Conservation (phyloP, 148 eudicot genomes). For the Rhododendron vialii region DNA sequence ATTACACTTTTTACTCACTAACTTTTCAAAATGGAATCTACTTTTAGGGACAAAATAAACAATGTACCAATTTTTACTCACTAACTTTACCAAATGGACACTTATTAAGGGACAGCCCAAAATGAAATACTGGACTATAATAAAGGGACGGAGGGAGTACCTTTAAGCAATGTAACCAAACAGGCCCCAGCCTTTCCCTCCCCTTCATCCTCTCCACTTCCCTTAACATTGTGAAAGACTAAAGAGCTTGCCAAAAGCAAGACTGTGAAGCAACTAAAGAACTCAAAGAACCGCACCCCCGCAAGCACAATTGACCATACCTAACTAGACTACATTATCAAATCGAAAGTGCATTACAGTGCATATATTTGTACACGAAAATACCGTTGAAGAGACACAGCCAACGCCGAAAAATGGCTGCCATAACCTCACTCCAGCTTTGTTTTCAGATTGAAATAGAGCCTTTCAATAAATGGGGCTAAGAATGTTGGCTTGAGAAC, state of each 20-base stretch:
- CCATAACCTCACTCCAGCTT: neutral
- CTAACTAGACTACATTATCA: neutral
- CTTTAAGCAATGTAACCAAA: neutral
- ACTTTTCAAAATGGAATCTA: no score
- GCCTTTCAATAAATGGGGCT: neutral
- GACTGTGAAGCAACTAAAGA: neutral
- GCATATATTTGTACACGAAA: neutral
- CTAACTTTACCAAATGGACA: no score
- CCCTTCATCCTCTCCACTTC: no score
- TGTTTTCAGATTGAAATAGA: neutral
- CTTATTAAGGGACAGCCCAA: no score
- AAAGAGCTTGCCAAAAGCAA: neutral
- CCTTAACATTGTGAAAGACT: neutral
- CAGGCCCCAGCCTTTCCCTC: neutral
- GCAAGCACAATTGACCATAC: neutral
- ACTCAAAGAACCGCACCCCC: neutral
- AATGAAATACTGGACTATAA: no score
- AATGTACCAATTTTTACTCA: no score
- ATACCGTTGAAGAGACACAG: neutral
- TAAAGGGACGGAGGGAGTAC: no score
- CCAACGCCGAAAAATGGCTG: neutral
- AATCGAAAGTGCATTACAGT: neutral
- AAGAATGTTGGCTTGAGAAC: neutral
- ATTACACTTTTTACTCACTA: no score
- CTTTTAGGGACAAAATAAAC: no score